Percentiles rank a stretch among this genome's conserved stretches.
These are phyloP conservation scores for Phytopythium sindhum DNA, from an alignment of 352 stramenopile genomes.

Conservation along the genomic window DNA sequence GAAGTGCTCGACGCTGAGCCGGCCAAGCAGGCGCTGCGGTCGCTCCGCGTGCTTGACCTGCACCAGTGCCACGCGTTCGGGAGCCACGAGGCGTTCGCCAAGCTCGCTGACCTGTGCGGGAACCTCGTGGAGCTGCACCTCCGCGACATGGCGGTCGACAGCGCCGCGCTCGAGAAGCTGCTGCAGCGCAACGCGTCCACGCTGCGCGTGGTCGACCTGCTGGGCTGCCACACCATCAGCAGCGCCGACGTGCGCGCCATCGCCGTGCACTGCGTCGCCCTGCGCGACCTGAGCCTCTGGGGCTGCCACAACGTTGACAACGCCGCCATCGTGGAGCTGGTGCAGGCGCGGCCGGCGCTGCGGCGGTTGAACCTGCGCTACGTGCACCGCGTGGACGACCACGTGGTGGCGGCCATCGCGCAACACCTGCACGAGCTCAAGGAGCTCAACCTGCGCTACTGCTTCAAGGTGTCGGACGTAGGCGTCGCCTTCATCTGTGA, in stretches of 20 bases:
- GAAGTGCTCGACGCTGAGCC: conserved; percentile 26
- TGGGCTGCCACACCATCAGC: conserved; percentile 72
- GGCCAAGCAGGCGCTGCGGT: conserved; percentile 23
- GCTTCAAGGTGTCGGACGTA: conserved; percentile 82
- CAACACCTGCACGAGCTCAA: conserved; percentile 40
- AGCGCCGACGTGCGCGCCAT: conserved; percentile 49
- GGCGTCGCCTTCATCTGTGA: conserved; percentile 55
- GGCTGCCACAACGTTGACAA: conserved; percentile 83
- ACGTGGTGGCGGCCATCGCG: conserved; percentile 57
- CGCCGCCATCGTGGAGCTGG: conserved; percentile 47
- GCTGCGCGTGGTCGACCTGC: conserved; percentile 64
- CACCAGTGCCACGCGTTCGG: conserved; percentile 49
- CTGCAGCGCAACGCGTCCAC: conserved; percentile 39
- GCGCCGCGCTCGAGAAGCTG: conserved; percentile 40
- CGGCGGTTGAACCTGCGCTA: conserved; percentile 73
- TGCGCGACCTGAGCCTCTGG: conserved; percentile 64
- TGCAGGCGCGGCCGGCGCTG: conserved; percentile 41
- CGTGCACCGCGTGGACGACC: conserved; percentile 83
- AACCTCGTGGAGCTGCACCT: conserved; percentile 60
- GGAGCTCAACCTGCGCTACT: conserved; percentile 81
- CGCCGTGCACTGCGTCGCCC: conserved; percentile 25
- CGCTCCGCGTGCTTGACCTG: conserved; percentile 57
- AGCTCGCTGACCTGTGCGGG: conserved; percentile 39
- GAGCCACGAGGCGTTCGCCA: conserved; percentile 28
- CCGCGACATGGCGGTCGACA: conserved; percentile 68